Conservation (phyloP, 2,329 filamentous ascomycete genomes). For the Ophiostoma populinum region DNA sequence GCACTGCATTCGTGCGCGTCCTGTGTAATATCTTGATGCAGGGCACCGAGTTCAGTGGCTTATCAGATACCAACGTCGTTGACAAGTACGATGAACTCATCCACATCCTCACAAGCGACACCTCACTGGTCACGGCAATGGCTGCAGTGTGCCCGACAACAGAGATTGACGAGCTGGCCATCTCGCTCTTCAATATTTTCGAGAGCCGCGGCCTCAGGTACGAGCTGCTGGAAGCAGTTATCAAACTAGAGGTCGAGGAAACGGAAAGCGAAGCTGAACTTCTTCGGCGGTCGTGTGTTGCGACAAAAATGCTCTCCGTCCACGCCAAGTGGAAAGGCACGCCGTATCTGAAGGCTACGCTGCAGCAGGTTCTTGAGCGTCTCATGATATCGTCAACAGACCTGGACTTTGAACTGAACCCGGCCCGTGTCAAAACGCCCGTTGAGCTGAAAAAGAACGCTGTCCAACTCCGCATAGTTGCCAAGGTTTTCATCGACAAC, state of each 20-base stretch:
- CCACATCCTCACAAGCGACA: slow-evolving; percentile 43
- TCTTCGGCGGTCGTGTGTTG: slow-evolving; percentile 48
- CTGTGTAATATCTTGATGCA: slow-evolving; percentile 55
- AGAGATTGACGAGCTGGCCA: slow-evolving; percentile 51
- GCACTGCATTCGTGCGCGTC: slow-evolving; percentile 53
- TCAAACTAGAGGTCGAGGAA: slow-evolving; percentile 51
- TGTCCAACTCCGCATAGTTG: slow-evolving; percentile 46
- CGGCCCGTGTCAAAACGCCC: slow-evolving; percentile 37
- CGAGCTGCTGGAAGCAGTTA: slow-evolving; percentile 45
- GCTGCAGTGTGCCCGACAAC: slow-evolving; percentile 48
- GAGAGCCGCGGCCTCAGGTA: slow-evolving; percentile 48
- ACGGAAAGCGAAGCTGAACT: slow-evolving; percentile 54
- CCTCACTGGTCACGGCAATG: slow-evolving; percentile 45
- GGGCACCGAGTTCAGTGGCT: slow-evolving; percentile 51
- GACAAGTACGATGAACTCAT: slow-evolving; percentile 52
- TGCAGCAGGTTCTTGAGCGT: slow-evolving; percentile 49
- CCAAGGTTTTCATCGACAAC: slow-evolving; percentile 54
- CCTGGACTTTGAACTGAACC: slow-evolving; percentile 50
- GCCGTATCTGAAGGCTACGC: slow-evolving; percentile 42
- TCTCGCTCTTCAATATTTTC: slow-evolving; percentile 52
- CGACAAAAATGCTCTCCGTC: slow-evolving; percentile 55
- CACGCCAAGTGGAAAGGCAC: slow-evolving; percentile 57
- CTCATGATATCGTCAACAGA: slow-evolving; percentile 50
- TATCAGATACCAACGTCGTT: slow-evolving; percentile 49
- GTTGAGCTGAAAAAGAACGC: slow-evolving; percentile 52